These are phyloP conservation scores for Backusella sp. DNA, from an alignment of 192 early-diverging fungal species.

Conservation along the genomic window DNA sequence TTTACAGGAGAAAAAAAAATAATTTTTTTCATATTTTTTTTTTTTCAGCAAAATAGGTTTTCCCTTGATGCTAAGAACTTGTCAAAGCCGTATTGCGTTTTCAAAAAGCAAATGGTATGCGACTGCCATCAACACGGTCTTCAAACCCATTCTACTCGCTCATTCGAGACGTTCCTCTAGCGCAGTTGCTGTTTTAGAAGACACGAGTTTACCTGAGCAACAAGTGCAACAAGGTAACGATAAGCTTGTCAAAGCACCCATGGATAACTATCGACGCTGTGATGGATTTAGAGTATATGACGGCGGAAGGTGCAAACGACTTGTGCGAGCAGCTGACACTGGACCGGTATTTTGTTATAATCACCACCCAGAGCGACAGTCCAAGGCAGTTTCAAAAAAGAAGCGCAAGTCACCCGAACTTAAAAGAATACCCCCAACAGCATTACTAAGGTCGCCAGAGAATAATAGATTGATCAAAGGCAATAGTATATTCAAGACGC, in stretches of 20 bases:
- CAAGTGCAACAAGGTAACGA: background rate
- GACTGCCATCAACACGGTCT: background rate
- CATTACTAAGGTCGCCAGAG: background rate
- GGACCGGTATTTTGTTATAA: background rate
- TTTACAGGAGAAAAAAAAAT: background rate
- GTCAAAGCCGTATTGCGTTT: background rate
- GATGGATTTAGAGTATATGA: background rate
- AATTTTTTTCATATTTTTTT: background rate
- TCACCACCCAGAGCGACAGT: background rate
- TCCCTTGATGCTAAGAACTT: background rate
- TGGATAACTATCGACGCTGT: background rate
- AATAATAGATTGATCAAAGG: background rate
- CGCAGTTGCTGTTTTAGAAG: background rate
- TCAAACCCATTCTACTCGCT: background rate
- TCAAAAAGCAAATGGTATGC: conserved; percentile 3
- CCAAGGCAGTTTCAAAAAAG: background rate
- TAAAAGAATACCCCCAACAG: background rate
- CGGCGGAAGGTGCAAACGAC: background rate
- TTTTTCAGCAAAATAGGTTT: background rate
- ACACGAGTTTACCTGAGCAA: background rate
- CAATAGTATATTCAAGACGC: background rate
- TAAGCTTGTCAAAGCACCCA: background rate
- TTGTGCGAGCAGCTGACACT: background rate
- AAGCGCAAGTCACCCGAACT: background rate
- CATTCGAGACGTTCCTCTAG: background rate